Evolutionary conservation across 2,329 filamentous ascomycete species (phyloP).

Genomic region (Penicillium brevicompactum): DNA sequence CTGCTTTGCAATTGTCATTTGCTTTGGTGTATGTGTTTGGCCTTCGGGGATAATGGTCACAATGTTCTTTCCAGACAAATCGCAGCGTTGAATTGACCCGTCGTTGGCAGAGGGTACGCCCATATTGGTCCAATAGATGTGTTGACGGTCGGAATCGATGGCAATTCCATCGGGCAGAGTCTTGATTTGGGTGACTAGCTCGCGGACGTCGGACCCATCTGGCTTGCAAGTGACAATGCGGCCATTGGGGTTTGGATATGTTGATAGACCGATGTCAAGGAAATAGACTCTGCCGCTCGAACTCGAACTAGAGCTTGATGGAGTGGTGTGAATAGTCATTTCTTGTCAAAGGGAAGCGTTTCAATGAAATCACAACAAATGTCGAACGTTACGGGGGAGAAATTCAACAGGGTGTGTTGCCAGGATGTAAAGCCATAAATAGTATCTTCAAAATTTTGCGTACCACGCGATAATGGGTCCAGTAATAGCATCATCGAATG

Average conservation of each 20-base stretch:
- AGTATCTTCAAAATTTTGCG: background rate
- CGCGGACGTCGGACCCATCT: slow-evolving; percentile 2
- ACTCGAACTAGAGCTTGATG: background rate
- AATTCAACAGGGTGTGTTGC: background rate
- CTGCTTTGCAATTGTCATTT: background rate
- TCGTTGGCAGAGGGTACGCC: slow-evolving; percentile 6
- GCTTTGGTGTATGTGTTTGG: slow-evolving; percentile 7
- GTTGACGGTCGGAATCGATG: background rate
- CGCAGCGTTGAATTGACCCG: slow-evolving; percentile 6
- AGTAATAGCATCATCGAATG: background rate
- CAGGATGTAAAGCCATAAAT: background rate
- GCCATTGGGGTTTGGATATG: background rate
- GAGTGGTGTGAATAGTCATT: background rate
- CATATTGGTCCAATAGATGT: slow-evolving; percentile 17
- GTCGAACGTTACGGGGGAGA: background rate
- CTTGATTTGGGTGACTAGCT: slow-evolving; percentile 2
- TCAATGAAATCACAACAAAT: background rate
- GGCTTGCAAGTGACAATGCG: slow-evolving; percentile 3
- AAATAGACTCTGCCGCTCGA: slow-evolving; percentile 2
- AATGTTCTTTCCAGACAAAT: slow-evolving; percentile 2
- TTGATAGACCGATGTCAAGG: slow-evolving; percentile 5
- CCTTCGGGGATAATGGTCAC: slow-evolving; percentile 5
- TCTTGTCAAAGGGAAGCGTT: background rate
- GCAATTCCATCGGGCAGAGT: slow-evolving; percentile 3
- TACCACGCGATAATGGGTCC: background rate